A percentile compares a stretch with the other conserved stretches of the same genome.
phyloP scores from a whole-genome alignment of 306 rosid genomes.

The Abrus pulchellus region DNA sequence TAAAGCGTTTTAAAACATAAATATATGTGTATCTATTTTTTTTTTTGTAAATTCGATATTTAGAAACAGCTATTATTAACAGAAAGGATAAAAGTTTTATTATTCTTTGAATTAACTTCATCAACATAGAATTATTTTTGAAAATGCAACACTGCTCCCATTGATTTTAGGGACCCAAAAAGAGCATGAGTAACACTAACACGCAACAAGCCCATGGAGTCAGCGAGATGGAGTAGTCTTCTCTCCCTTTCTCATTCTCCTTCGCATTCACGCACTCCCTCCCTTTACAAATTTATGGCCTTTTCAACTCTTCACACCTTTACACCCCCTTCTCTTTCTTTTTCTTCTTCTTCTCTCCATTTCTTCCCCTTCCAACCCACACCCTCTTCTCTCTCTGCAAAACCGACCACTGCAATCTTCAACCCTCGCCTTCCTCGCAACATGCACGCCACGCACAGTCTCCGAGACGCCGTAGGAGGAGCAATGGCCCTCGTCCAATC shows the following conservation, averaged over 20 bases:
- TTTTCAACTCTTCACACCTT: slow-evolving; percentile 46
- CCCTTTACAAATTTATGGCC: slow-evolving; percentile 26
- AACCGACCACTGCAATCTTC: slow-evolving; percentile 33
- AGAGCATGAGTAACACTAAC: no score
- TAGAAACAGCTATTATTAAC: no score
- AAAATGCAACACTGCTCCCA: no score
- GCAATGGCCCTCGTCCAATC: slow-evolving; percentile 71
- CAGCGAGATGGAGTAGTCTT: neutral
- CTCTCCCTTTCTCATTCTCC: neutral
- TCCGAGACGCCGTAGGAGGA: slow-evolving; percentile 62
- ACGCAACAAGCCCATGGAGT: neutral
- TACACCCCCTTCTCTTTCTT: slow-evolving; percentile 33
- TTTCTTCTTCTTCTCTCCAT: neutral
- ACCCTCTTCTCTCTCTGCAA: slow-evolving; percentile 42
- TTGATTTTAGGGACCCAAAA: no score
- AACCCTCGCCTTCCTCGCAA: slow-evolving; percentile 29
- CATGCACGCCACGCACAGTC: slow-evolving; percentile 51
- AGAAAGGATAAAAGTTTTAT: no score
- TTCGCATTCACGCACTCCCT: slow-evolving; percentile 40
- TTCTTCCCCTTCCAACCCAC: slow-evolving; percentile 32
- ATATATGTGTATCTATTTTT: no score
- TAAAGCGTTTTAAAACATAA: no score
- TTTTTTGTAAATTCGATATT: no score
- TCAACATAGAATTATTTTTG: no score
- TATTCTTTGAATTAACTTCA: no score